These are phyloP conservation scores for Amoeboaphelidium protococcarum DNA, from an alignment of 371 early-diverging fungal species.

Conservation along the genomic window DNA sequence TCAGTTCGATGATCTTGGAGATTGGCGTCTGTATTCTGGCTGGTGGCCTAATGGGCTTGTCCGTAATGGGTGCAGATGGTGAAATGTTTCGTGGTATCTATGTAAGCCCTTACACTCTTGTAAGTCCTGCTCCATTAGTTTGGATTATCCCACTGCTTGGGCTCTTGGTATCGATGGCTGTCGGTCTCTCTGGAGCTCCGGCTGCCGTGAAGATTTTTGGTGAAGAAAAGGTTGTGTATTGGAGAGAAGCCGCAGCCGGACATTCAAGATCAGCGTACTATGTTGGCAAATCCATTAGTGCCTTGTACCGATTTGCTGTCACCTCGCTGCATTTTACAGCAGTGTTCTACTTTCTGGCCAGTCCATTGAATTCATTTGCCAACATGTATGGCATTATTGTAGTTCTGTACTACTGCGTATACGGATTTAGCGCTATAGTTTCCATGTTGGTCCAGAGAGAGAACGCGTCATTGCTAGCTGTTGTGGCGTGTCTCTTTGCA, in stretches of 20 bases:
- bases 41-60: neutral
- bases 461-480: constrained; percentile 14
- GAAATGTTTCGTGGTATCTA: constrained; percentile 8
- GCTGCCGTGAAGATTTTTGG: constrained; percentile 15
- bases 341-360: constrained; percentile 9
- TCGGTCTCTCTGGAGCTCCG: constrained; percentile 13
- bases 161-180: constrained; percentile 13
- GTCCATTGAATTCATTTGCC: constrained; percentile 8
- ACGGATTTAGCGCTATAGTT: constrained; percentile 14
- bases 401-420: constrained; percentile 15
- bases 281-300: neutral
- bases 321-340: neutral
- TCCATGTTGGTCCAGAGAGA: constrained; percentile 11
- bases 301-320: neutral
- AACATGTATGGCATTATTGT: constrained; percentile 9
- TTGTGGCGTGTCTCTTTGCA: constrained; percentile 12
- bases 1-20: neutral
- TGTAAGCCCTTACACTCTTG: constrained; percentile 4
- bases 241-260: constrained; percentile 13
- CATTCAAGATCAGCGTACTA: constrained; percentile 9
- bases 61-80: constrained; percentile 1
- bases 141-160: constrained; percentile 12
- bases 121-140: constrained; percentile 8
- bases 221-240: constrained; percentile 14
- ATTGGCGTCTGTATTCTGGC: neutral